Conservation (phyloP, 345 rosid species). For the Erodium maritimum region DNA sequence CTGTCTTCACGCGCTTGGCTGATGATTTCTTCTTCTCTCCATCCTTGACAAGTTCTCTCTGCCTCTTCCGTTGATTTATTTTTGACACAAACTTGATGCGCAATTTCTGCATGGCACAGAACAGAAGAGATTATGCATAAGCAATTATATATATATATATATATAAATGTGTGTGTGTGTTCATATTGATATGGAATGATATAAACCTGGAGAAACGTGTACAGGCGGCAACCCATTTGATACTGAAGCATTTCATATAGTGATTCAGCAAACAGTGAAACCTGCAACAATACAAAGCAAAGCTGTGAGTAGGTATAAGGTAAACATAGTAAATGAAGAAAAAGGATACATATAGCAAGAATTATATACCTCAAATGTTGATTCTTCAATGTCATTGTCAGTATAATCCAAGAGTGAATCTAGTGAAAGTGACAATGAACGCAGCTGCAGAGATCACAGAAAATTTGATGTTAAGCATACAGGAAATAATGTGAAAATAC, state of each 20-base stretch:
- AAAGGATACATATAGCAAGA: not conserved
- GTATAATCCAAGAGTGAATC: conserved; percentile 91
- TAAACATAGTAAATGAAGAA: not conserved
- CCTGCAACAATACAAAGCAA: conserved; percentile 30
- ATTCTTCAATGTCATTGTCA: conserved; percentile 79
- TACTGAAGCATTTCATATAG: conserved; percentile 88
- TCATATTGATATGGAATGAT: not conserved
- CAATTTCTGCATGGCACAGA: conserved; percentile 38
- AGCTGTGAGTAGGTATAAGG: not conserved
- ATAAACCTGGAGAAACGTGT: conserved; percentile 73
- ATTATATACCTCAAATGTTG: conserved; percentile 71
- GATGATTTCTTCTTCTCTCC: conserved; percentile 29
- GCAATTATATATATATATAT: not conserved
- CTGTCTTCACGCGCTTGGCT: conserved; percentile 43
- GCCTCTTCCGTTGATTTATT: conserved; percentile 65
- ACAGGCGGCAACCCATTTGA: conserved; percentile 82
- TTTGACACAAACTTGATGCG: conserved; percentile 46
- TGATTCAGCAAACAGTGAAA: conserved; percentile 86
- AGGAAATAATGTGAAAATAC: not conserved
- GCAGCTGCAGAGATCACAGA: conserved; percentile 32
- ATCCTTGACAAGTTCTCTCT: conserved; percentile 40
- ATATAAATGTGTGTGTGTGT: too few relatives aligned
- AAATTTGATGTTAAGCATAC: not conserved
- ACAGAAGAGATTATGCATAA: not conserved
- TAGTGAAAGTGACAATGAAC: conserved; percentile 68